These are phyloP conservation scores for Suaeda aralocaspica DNA, from an alignment of 148 eudicot genomes.

Conservation along the genomic window DNA sequence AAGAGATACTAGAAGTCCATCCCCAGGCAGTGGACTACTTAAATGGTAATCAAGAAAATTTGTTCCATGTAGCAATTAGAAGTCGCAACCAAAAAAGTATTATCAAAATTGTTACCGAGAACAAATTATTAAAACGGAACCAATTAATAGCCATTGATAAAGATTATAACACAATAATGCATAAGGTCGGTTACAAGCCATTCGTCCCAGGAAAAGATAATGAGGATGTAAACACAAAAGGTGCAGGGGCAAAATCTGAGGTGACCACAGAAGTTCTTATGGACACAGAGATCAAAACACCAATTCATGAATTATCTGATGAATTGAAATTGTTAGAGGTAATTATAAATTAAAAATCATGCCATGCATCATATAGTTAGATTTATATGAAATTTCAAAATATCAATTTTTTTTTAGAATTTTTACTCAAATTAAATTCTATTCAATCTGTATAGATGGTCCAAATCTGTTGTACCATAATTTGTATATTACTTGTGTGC, in stretches of 20 bases:
- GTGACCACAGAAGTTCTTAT: no score
- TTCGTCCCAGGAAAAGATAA: not conserved
- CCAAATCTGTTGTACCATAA: no score
- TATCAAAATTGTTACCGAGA: not conserved
- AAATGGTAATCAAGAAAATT: not conserved
- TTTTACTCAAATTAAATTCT: no score
- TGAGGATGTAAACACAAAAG: constrained; percentile 1
- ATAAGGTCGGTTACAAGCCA: constrained; percentile 6
- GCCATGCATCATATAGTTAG: no score
- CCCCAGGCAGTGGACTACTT: constrained; percentile 11
- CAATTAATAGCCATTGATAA: not conserved
- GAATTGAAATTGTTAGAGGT: no score
- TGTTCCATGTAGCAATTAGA: constrained; percentile 7
- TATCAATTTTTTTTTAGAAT: no score
- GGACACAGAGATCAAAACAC: not conserved
- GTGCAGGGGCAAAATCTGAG: not conserved
- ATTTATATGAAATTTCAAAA: no score
- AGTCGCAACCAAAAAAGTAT: not conserved
- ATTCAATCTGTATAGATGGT: no score
- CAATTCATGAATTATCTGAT: no score
- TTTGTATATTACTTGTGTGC: no score
- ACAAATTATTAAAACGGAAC: no score
- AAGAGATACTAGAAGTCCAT: not conserved
- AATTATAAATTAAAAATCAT: no score
- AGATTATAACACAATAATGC: not conserved